Evolutionary conservation across 805 yeast species (phyloP).

Genomic region (Barnettozyma siamensis): DNA sequence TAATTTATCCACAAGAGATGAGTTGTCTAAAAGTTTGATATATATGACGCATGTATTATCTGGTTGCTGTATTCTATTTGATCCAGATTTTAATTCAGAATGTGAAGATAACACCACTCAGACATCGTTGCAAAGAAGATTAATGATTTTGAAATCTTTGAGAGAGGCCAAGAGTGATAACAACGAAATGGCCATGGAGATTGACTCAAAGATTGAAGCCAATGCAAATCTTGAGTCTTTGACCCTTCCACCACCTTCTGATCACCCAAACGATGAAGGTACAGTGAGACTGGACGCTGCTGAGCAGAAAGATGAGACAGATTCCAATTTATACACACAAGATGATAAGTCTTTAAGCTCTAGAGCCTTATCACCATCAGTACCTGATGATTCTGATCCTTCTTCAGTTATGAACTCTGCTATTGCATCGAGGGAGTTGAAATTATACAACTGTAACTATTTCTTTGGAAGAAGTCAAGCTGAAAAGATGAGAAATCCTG

Average conservation of each 20-base stretch:
- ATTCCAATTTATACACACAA: not conserved
- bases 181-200: conserved; percentile 32
- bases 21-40: conserved; percentile 46
- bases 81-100: conserved; percentile 51
- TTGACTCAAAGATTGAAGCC: conserved; percentile 28
- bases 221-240: conserved; percentile 23
- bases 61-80: conserved; percentile 68
- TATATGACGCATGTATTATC: conserved; percentile 56
- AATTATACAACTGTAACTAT: conserved; percentile 59
- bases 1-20: conserved; percentile 39
- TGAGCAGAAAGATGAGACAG: conserved; percentile 23
- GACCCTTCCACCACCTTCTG: conserved; percentile 6
- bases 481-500: conserved; percentile 36
- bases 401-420: conserved; percentile 48
- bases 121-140: conserved; percentile 21
- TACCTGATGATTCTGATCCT: conserved; percentile 27
- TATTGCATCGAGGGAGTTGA: conserved; percentile 51
- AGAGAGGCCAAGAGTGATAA: conserved; percentile 30
- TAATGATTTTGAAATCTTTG: conserved; percentile 30
- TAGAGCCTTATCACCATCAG: conserved; percentile 23
- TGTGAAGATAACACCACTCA: conserved; percentile 9
- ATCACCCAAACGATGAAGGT: conserved; percentile 16
- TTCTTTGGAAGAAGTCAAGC: conserved; percentile 52
- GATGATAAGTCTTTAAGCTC: conserved; percentile 33
- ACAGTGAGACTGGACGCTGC: conserved; percentile 22